phyloP scores from a whole-genome alignment of 2,329 filamentous ascomycete genomes.

The Aureobasidium musti region DNA sequence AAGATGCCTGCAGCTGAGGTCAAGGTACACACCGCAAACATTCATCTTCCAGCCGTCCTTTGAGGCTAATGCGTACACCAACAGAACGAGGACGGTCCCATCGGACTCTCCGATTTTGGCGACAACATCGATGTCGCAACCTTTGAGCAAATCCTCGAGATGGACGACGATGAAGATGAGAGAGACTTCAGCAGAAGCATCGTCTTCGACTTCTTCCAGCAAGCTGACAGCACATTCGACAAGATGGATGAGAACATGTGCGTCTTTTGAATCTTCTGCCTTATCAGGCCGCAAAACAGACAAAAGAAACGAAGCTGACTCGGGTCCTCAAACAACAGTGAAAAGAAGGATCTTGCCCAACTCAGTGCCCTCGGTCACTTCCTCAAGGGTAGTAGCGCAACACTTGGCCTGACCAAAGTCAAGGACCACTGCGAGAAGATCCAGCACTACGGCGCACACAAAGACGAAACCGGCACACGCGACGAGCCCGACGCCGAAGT shows the following conservation, averaged over 20 bases:
- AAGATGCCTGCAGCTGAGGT: constrained; percentile 29
- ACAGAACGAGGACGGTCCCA: constrained; percentile 51
- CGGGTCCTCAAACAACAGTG: constrained; percentile 50
- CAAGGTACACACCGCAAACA: constrained; percentile 28
- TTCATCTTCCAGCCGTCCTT: not conserved
- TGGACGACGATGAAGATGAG: constrained; percentile 89
- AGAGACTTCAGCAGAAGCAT: constrained; percentile 86
- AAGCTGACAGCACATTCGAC: constrained; percentile 81
- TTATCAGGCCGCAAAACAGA: not conserved
- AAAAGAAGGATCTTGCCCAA: constrained; percentile 66
- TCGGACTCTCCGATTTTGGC: constrained; percentile 63
- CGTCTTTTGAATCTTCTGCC: constrained; percentile 43
- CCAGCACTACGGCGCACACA: constrained; percentile 82
- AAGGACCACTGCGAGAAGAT: constrained; percentile 96
- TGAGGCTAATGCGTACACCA: not conserved
- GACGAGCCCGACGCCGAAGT: constrained; percentile 66
- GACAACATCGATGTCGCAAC: constrained; percentile 77
- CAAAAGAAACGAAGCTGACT: not conserved
- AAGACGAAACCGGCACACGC: constrained; percentile 72
- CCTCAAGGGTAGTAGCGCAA: constrained; percentile 94
- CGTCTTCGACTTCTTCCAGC: constrained; percentile 88
- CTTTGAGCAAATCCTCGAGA: constrained; percentile 95
- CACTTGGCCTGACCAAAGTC: constrained; percentile 85
- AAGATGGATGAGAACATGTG: constrained; percentile 85
- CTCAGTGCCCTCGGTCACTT: constrained; percentile 90